Evolutionary conservation across 768 basidiomycete genomes (phyloP).

Genomic region (Leucocoprinus leucothites): DNA sequence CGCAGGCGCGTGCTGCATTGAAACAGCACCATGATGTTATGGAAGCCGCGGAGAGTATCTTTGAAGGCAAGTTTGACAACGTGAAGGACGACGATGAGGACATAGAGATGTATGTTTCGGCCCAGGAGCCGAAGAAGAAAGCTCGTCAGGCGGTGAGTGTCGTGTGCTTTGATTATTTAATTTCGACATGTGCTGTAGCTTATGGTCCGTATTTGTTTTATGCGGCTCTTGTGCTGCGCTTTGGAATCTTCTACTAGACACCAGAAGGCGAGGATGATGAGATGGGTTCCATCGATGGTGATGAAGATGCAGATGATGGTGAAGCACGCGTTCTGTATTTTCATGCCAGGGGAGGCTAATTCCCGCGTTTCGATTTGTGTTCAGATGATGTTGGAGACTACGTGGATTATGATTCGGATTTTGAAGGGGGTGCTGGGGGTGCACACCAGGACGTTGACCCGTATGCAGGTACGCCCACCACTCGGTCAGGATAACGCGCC

Average conservation of each 20-base stretch:
- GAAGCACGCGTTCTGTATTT: conserved; percentile 17
- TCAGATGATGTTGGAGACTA: conserved; percentile 46
- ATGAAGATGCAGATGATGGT: conserved; percentile 51
- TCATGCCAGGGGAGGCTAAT: not conserved
- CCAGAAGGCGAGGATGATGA: conserved; percentile 55
- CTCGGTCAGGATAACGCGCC: conserved; percentile 6
- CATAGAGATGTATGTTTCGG: conserved; percentile 37
- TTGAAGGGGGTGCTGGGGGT: conserved; percentile 42
- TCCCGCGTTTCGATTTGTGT: not conserved
- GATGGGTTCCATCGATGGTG: conserved; percentile 43
- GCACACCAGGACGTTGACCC: conserved; percentile 70
- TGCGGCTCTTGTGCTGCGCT: not conserved
- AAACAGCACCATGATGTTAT: conserved; percentile 84
- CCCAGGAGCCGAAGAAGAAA: conserved; percentile 16
- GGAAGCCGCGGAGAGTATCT: conserved; percentile 85
- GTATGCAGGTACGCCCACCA: conserved; percentile 62
- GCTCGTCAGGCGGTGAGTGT: conserved; percentile 15
- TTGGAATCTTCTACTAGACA: conserved; percentile 40
- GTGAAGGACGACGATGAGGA: conserved; percentile 60
- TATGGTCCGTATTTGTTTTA: conserved; percentile 22
- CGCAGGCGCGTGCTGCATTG: conserved; percentile 83
- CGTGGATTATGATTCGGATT: conserved; percentile 83
- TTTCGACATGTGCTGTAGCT: not conserved
- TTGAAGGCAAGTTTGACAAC: conserved; percentile 81
- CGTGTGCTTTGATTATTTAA: not conserved